phyloP scores from a whole-genome alignment of 768 basidiomycete genomes.

The Crassisporium funariophilum region DNA sequence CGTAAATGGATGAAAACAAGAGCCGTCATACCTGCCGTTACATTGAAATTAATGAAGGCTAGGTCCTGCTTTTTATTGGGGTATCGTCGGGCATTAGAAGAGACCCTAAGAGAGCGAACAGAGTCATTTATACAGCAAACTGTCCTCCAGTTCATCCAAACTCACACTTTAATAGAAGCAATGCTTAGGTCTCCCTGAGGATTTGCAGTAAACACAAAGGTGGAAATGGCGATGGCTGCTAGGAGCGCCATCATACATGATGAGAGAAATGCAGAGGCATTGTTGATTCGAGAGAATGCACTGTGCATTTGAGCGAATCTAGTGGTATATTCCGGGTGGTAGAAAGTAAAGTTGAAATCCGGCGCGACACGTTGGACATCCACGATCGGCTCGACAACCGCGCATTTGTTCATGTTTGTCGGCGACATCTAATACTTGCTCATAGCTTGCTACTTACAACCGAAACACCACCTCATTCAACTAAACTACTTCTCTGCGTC shows the following conservation, averaged over 20 bases:
- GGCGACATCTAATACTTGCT: background rate
- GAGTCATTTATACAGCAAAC: background rate
- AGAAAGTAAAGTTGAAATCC: conserved; percentile 2
- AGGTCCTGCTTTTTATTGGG: conserved; percentile 69
- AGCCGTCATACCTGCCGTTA: conserved; percentile 67
- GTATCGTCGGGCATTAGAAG: conserved; percentile 54
- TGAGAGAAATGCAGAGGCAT: conserved; percentile 70
- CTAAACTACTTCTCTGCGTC: background rate
- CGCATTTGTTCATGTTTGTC: conserved; percentile 19
- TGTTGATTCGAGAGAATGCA: conserved; percentile 70
- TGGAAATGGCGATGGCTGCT: conserved; percentile 70
- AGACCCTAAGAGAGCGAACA: conserved; percentile 24
- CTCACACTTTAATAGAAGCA: conserved; percentile 78
- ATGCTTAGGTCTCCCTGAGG: conserved; percentile 61
- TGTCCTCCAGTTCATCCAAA: conserved; percentile 6
- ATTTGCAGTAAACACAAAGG: conserved; percentile 61
- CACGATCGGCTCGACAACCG: conserved; percentile 3
- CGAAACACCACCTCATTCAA: background rate
- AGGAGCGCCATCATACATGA: conserved; percentile 75
- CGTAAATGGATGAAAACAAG: background rate
- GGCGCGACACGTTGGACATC: conserved; percentile 17
- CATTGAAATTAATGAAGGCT: conserved; percentile 80
- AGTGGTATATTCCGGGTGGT: conserved; percentile 1
- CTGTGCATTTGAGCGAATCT: conserved; percentile 58
- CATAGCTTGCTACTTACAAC: no score